A percentile compares a stretch with the other conserved stretches of the same genome.
Evolutionary conservation across 495 filamentous ascomycete genomes (phyloP).

Genomic region (Penicillium goetzii): DNA sequence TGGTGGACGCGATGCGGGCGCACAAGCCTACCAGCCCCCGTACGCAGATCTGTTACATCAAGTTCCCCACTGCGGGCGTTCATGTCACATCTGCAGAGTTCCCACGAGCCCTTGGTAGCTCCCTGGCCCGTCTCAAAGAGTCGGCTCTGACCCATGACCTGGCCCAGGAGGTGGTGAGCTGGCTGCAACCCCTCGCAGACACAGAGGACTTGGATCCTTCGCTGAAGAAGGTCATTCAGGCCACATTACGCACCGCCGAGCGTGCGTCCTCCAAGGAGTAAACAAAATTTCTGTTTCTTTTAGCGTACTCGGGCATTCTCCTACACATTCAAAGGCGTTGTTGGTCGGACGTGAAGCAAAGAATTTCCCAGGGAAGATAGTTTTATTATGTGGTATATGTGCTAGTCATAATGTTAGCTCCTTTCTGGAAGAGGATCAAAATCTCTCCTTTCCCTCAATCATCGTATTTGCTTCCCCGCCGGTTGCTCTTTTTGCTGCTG

Average conservation of each 20-base stretch:
- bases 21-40: constrained; percentile 59
- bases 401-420: constrained; percentile 7
- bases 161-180: constrained; percentile 57
- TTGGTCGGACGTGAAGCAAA: constrained; percentile 11
- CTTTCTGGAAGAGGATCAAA: not conserved
- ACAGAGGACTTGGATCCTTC: constrained; percentile 65
- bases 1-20: constrained; percentile 65
- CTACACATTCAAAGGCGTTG: constrained; percentile 22
- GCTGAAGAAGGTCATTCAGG: constrained; percentile 65
- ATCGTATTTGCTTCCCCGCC: constrained; percentile 56
- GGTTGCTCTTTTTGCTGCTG: constrained; percentile 76
- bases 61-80: constrained; percentile 69
- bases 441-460: constrained; percentile 37
- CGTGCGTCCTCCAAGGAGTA: constrained; percentile 32
- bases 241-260: constrained; percentile 54
- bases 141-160: constrained; percentile 42
- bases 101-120: constrained; percentile 67
- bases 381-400: not conserved
- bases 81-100: constrained; percentile 67
- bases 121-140: constrained; percentile 62
- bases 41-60: constrained; percentile 70
- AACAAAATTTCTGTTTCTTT: not conserved
- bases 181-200: constrained; percentile 60
- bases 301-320: constrained; percentile 9
- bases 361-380: constrained; percentile 11